Evolutionary conservation across 257 asterid genomes (phyloP).

Genomic region (Solanum chmielewskii): DNA sequence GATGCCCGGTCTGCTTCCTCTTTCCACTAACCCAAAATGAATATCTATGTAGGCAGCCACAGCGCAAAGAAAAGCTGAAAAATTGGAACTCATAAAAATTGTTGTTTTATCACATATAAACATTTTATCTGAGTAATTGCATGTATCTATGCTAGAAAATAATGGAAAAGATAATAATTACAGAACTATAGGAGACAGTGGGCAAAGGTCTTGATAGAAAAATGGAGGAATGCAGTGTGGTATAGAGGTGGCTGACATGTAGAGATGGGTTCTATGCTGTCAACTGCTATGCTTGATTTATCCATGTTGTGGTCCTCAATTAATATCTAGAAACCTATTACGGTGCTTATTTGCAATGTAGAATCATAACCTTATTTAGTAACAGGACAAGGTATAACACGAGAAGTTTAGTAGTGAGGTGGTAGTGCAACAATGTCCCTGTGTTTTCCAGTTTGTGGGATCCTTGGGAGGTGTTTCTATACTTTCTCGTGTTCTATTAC

Average conservation of each 20-base stretch:
- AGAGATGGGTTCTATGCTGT: neutral
- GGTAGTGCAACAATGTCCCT: neutral
- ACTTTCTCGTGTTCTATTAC: neutral
- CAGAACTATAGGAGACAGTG: neutral
- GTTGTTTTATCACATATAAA: neutral
- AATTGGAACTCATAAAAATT: neutral
- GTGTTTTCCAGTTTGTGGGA: neutral
- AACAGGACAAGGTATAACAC: neutral
- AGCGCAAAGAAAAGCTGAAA: neutral
- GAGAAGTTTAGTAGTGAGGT: neutral
- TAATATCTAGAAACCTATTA: neutral
- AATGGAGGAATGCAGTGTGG: neutral
- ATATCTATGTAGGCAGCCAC: neutral
- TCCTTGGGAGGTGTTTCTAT: neutral
- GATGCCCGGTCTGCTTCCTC: neutral
- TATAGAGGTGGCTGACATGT: neutral
- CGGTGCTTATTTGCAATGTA: neutral
- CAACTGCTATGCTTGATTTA: neutral
- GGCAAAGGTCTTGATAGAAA: neutral
- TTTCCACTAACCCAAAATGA: neutral
- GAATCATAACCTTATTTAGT: neutral
- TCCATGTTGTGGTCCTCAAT: neutral
- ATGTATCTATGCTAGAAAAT: neutral
- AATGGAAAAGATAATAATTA: neutral
- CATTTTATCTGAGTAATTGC: neutral